phyloP scores from a whole-genome alignment of 306 rosid genomes.

The Medicago lupulina region DNA sequence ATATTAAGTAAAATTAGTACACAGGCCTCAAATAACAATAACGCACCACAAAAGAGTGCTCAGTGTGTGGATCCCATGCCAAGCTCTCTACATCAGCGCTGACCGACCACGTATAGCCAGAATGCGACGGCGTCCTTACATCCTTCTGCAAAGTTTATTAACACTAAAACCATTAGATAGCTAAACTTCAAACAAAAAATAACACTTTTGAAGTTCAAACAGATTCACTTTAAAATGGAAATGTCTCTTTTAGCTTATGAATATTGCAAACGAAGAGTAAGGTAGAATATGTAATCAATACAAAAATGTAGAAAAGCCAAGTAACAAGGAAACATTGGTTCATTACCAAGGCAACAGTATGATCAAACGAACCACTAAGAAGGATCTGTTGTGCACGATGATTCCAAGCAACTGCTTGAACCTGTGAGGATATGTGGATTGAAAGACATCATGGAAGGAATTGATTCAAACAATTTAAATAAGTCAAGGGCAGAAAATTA shows the following conservation, averaged over 20 bases:
- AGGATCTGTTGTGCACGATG: conserved; percentile 72
- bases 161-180: conserved; percentile 30
- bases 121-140: conserved; percentile 77
- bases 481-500: neutral
- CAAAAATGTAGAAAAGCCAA: conserved; percentile 11
- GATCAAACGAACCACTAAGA: conserved; percentile 97
- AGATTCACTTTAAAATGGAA: conserved; percentile 26
- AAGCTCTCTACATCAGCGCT: conserved; percentile 87
- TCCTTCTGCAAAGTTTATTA: conserved; percentile 73
- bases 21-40: conserved; percentile 17
- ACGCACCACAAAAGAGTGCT: conserved; percentile 85
- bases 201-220: conserved; percentile 22
- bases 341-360: conserved; percentile 79
- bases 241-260: conserved; percentile 14
- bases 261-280: conserved; percentile 14
- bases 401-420: conserved; percentile 97
- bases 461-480: conserved; percentile 6
- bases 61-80: conserved; percentile 94
- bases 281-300: conserved; percentile 20
- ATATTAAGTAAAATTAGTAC: neutral
- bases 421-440: conserved; percentile 61
- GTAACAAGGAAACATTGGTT: conserved; percentile 20
- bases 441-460: conserved; percentile 36
- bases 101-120: conserved; percentile 87
- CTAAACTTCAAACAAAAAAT: neutral